Base-by-base conservation (phyloP, 768 basidiomycete species). In the Rhodosporidiobolus sp. region DNA sequence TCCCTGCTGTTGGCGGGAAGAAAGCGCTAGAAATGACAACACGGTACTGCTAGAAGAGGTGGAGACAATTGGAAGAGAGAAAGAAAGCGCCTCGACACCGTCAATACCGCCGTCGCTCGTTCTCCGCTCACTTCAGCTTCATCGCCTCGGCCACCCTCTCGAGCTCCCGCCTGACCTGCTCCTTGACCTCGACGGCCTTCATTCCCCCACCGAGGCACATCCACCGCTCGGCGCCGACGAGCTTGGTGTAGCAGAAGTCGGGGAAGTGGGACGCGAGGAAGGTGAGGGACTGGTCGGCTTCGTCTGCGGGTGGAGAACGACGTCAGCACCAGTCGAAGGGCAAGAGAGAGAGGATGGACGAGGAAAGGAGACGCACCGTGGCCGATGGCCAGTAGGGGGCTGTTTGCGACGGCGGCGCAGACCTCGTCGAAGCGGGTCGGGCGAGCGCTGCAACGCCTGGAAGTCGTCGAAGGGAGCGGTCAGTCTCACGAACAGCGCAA, bases 181-280 rank as follows among this genome's bases (percentile, higher is more conserved):
- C 64, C 61, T 74, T 75, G 22, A 72, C 70, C 19, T 75, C 70
- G 35, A 59, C 56, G 35, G 69, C 46, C 49, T 55, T 55, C 24
- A 55, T 53, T 4, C 7, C 50, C 16, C 74, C 67, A 17, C 38
- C 55, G 26, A 72, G 57, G 35, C 52, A 50, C 26, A 75, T 35
- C 74, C 70, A 72, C 9, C 49, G 46, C 34, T 75, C 60, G 3
- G 50, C 22, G 9, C 73, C 70, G 45, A 72, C 65, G n/a, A 34
- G 34, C 24, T 67, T 66, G 65, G 65, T 62, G 54, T 63, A 68
- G 54, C 63, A 56, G n/a, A 74, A 74, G 28, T 65, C 58, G 57
- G 76, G 70, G 53, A 71, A 77, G 46, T 55, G 55, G 8, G 32
- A 11, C 24, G 70, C 67, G 61, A 77, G 70, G 55, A 74, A 64